Conservation (phyloP, 371 early-diverging fungal genomes). For the Mortierella sp. region DNA sequence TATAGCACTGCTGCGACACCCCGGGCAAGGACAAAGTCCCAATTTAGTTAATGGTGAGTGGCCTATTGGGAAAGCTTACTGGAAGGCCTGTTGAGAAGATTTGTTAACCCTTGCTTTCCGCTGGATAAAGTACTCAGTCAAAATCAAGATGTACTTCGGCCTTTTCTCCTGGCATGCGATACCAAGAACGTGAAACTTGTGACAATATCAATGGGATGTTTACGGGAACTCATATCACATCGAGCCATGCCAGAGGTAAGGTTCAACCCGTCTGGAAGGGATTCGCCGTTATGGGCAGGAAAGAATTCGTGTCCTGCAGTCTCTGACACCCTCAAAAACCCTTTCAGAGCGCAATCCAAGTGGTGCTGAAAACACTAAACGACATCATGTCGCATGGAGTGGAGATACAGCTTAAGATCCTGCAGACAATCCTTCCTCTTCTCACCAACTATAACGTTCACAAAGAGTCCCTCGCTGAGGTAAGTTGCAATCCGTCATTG, state of each 20-base stretch:
- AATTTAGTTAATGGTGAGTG: slow-evolving; percentile 63
- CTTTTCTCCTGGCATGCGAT: slow-evolving; percentile 91
- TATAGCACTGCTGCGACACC: slow-evolving; percentile 66
- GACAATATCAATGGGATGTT: slow-evolving; percentile 86
- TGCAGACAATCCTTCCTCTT: slow-evolving; percentile 92
- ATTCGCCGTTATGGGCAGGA: too few relatives aligned
- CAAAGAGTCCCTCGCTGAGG: slow-evolving; percentile 86
- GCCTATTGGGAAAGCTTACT: not conserved
- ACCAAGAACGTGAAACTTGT: slow-evolving; percentile 88
- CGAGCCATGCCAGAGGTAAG: slow-evolving; percentile 84
- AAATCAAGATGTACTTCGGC: slow-evolving; percentile 84
- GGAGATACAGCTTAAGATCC: slow-evolving; percentile 92
- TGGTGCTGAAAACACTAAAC: slow-evolving; percentile 76
- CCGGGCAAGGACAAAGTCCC: slow-evolving; percentile 67
- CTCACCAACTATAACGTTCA: slow-evolving; percentile 84
- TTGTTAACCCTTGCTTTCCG: not conserved
- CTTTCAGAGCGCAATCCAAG: slow-evolving; percentile 70
- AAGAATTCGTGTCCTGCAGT: too few relatives aligned
- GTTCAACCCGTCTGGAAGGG: too few relatives aligned
- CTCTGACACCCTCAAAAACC: too few relatives aligned
- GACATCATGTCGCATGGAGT: slow-evolving; percentile 78
- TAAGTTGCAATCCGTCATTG: slow-evolving; percentile 34
- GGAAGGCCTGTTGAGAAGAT: not conserved
- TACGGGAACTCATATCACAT: slow-evolving; percentile 88
- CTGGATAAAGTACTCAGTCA: slow-evolving; percentile 75